Evolutionary conservation across 768 basidiomycete genomes (phyloP).

Genomic region (Leucocoprinus leucothites): DNA sequence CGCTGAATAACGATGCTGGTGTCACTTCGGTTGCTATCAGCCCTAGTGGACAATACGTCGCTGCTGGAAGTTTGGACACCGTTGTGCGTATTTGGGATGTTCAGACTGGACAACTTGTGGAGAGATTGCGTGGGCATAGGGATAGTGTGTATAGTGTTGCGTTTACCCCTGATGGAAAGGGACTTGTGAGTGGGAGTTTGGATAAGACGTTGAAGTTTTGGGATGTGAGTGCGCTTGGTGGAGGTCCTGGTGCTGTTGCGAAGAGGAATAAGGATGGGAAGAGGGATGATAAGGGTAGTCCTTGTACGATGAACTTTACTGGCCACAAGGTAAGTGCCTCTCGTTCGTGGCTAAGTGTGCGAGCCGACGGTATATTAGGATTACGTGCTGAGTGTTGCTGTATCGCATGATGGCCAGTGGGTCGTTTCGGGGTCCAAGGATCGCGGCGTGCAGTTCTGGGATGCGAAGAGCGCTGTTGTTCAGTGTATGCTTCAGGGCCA

Average conservation of each 20-base stretch:
- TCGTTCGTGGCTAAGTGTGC: slow-evolving; percentile 25
- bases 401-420: slow-evolving; percentile 78
- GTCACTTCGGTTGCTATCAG: slow-evolving; percentile 74
- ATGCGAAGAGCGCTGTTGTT: slow-evolving; percentile 52
- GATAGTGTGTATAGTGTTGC: slow-evolving; percentile 84
- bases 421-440: slow-evolving; percentile 82
- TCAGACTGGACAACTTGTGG: slow-evolving; percentile 55
- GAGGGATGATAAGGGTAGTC: slow-evolving; percentile 39
- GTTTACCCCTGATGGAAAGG: slow-evolving; percentile 91
- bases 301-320: slow-evolving; percentile 72
- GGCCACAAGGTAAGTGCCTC: slow-evolving; percentile 68
- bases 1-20: slow-evolving; percentile 43
- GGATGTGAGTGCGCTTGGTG: slow-evolving; percentile 77
- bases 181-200: slow-evolving; percentile 83
- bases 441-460: slow-evolving; percentile 78
- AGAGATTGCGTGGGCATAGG: slow-evolving; percentile 68
- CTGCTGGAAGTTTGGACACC: slow-evolving; percentile 64
- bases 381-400: slow-evolving; percentile 41
- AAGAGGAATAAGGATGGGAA: slow-evolving; percentile 52
- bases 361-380: slow-evolving; percentile 46
- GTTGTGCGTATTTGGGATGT: slow-evolving; percentile 80
- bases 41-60: slow-evolving; percentile 64
- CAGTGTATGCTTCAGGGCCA: slow-evolving; percentile 72
- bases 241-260: slow-evolving; percentile 38
- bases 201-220: slow-evolving; percentile 84